Base-by-base conservation (phyloP, 2,329 filamentous ascomycete species). In the Chaetomium sp. region DNA sequence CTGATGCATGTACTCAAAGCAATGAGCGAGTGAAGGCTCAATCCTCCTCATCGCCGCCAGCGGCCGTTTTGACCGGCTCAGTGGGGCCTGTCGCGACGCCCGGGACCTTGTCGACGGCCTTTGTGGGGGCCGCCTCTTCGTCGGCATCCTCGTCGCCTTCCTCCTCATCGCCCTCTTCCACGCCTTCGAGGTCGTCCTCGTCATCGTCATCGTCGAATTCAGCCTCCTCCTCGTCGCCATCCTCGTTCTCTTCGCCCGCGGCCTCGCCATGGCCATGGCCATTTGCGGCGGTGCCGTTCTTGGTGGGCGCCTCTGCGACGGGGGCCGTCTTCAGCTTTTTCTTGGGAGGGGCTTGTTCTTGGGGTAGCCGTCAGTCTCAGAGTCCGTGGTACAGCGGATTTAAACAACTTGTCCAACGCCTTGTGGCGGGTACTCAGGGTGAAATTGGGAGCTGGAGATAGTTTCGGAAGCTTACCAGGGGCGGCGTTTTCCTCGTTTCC, bases 241-340 rank as follows among this genome's bases (percentile, higher is more conserved):
- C 61, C 2, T 62, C 60, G 33, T 62, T 61, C 12, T 64, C 62
- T 10, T 52, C 58, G 3, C 61, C 63, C 2, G 45, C 59, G 2
- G 51, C 60, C 7, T 63, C 64, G 4, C 55, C 56, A 12, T 64
- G 61, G 11, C 59, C 61, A 6, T 61, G 59, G 6, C 59, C 64
- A 35, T 66, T 62, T 19, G 55, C 61, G 14, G 53, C 62, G 14
- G 56, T 57, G 53, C 61, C 64, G 58, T 70, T 71, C 60, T 72
- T 71, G 45, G 65, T 57, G 11, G 62, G 65, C 44, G 65, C 66
- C 47, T 66, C 66, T 19, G 59, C 66, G 9, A 66, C 62, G 32
- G 69, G 64, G 54, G 63, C 68, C 33, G 74, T 77, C 74, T 78
- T 80, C 63, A 72, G 73, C 70, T 78, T 79, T 72, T 80, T 80